Evolutionary conservation across 257 asterid genomes (phyloP).

Genomic region (Gentiana straminea): DNA sequence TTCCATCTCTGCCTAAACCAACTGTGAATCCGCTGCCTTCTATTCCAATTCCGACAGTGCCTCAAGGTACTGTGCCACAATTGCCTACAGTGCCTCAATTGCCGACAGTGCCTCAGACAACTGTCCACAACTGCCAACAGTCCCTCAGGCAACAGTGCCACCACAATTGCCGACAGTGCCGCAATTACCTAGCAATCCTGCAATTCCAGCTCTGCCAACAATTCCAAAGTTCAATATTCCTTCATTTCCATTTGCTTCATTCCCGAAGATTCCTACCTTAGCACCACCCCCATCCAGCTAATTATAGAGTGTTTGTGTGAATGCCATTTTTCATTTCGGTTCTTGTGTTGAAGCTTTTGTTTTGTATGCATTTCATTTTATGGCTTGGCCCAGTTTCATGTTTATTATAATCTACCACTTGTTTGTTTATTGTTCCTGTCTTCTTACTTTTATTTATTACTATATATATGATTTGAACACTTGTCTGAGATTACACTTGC

Average conservation of each 20-base stretch:
- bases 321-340: too few species aligned
- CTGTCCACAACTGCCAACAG: background rate
- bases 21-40: background rate
- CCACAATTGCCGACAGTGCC: constrained; percentile 1
- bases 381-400: too few species aligned
- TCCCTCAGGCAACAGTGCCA: background rate
- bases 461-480: too few species aligned
- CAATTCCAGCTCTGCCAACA: background rate
- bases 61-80: background rate
- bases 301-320: too few species aligned
- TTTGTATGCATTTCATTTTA: too few species aligned
- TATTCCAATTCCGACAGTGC: background rate
- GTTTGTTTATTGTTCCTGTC: too few species aligned
- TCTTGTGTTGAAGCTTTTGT: too few species aligned
- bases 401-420: too few species aligned
- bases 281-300: constrained; percentile 5
- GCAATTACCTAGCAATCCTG: background rate
- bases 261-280: constrained; percentile 2
- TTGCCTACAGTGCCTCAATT: background rate
- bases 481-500: too few species aligned
- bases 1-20: constrained; percentile 9
- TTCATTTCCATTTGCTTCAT: constrained; percentile 1
- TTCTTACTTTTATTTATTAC: too few species aligned
- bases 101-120: background rate
- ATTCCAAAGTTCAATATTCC: constrained; percentile 3